phyloP scores from a whole-genome alignment of 2,329 filamentous ascomycete genomes.

The Diaporthe sp. region DNA sequence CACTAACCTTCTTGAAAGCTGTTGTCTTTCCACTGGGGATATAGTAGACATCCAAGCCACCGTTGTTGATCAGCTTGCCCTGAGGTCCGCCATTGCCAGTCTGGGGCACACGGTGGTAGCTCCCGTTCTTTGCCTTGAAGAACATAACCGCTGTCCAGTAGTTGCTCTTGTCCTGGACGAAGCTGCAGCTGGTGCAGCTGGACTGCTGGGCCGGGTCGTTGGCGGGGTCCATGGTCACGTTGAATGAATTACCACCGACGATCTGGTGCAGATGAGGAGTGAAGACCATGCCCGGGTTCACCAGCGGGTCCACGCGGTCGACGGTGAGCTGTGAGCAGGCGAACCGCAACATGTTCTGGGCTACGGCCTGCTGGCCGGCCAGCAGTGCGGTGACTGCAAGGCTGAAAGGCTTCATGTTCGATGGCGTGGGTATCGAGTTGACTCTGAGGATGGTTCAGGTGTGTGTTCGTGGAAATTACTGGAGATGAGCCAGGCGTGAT shows the following conservation, averaged over 20 bases:
- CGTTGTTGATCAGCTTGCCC: constrained; percentile 57
- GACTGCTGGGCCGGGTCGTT: constrained; percentile 51
- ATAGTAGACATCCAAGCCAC: constrained; percentile 59
- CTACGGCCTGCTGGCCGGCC: constrained; percentile 43
- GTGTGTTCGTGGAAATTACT: not conserved
- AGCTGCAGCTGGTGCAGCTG: constrained; percentile 58
- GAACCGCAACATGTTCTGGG: constrained; percentile 59
- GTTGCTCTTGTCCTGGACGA: constrained; percentile 59
- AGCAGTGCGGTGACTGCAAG: constrained; percentile 46
- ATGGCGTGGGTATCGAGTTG: not conserved
- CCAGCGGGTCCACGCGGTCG: constrained; percentile 59
- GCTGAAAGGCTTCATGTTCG: constrained; percentile 46
- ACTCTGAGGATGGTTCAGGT: not conserved
- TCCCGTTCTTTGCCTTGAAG: constrained; percentile 58
- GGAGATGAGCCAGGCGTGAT: too few species aligned
- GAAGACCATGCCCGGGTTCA: constrained; percentile 59
- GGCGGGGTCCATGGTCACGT: constrained; percentile 56
- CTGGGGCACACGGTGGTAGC: constrained; percentile 58
- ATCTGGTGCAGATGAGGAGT: constrained; percentile 62
- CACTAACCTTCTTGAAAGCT: constrained; percentile 54
- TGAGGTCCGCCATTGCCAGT: constrained; percentile 59
- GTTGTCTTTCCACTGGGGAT: constrained; percentile 57
- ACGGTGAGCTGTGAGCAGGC: constrained; percentile 62
- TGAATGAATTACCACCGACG: constrained; percentile 60
- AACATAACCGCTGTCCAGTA: constrained; percentile 62